Conservation (phyloP, 73 alveolate genomes). For the Diophrys sp. region DNA sequence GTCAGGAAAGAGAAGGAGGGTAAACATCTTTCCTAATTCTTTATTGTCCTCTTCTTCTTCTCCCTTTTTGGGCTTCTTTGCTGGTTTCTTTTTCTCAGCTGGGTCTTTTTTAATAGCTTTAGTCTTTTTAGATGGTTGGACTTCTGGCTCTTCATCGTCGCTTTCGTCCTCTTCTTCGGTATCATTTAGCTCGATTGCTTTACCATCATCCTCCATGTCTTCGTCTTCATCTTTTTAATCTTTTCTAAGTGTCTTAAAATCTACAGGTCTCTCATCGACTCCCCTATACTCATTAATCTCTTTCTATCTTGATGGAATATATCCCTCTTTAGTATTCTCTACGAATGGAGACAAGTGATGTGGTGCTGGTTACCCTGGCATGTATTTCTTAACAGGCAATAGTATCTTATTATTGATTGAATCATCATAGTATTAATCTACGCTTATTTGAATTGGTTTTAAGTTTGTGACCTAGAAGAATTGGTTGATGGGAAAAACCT, state of each 20-base stretch:
- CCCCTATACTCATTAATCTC: conserved; percentile 56
- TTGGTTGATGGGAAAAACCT: too few species aligned
- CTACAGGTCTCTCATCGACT: conserved; percentile 53
- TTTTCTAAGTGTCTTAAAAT: too few species aligned
- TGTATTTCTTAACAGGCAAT: conserved; percentile 72
- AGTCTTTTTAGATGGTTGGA: too few species aligned
- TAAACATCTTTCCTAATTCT: conserved; percentile 53
- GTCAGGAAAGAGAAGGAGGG: too few species aligned
- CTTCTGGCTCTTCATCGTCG: conserved; percentile 42
- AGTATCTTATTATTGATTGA: conserved; percentile 52
- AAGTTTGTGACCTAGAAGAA: too few species aligned
- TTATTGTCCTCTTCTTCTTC: conserved; percentile 60
- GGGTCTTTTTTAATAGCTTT: conserved; percentile 32
- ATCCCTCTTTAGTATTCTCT: conserved; percentile 59
- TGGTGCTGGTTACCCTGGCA: conserved; percentile 86
- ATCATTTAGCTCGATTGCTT: conserved; percentile 33
- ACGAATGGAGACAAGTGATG: conserved; percentile 91
- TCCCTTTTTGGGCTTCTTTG: conserved; percentile 47
- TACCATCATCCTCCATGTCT: conserved; percentile 44
- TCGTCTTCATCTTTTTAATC: too few species aligned
- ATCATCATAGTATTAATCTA: too few species aligned
- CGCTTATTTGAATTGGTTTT: too few species aligned
- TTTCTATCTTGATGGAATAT: conserved; percentile 49
- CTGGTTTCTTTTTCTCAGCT: conserved; percentile 54
- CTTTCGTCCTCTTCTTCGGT: conserved; percentile 60